Percentiles rank a stretch among this genome's conserved stretches.
These are phyloP conservation scores for Geranium rotundifolium DNA, from an alignment of 345 rosid species.

Conservation along the genomic window DNA sequence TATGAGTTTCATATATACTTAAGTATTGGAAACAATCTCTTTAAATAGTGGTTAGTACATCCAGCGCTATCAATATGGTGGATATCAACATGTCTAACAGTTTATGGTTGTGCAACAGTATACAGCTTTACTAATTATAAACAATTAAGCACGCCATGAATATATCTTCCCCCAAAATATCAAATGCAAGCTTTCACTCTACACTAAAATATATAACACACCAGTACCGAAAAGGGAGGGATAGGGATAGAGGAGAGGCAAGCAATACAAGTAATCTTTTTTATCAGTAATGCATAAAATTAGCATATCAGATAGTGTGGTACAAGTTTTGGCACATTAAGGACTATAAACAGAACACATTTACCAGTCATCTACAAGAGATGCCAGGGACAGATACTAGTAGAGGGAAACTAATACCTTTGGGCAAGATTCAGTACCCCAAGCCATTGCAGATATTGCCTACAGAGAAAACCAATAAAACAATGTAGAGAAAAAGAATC, in stretches of 20 bases:
- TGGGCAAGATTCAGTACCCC: conserved; percentile 96
- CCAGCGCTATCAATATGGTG: background rate
- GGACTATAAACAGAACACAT: too few relatives aligned
- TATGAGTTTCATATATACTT: too few relatives aligned
- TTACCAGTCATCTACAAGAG: too few relatives aligned
- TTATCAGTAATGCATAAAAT: too few relatives aligned
- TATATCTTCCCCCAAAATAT: background rate
- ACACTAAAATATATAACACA: too few relatives aligned
- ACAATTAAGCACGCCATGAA: background rate
- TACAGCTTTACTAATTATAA: background rate
- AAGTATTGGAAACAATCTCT: background rate
- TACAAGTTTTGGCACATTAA: too few relatives aligned
- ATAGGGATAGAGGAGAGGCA: too few relatives aligned
- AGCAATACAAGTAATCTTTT: too few relatives aligned
- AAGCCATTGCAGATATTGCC: conserved; percentile 96
- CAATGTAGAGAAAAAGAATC: too few relatives aligned
- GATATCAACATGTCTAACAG: background rate
- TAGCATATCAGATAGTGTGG: too few relatives aligned
- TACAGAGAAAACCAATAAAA: conserved; percentile 11
- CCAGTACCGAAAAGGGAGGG: background rate
- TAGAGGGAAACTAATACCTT: conserved; percentile 38
- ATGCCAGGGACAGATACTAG: background rate
- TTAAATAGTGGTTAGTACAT: background rate
- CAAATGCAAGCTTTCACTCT: background rate
- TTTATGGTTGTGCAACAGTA: background rate